Base-by-base conservation (phyloP, 202 grass and related monocot genomes). In the Elaeis oleifera region DNA sequence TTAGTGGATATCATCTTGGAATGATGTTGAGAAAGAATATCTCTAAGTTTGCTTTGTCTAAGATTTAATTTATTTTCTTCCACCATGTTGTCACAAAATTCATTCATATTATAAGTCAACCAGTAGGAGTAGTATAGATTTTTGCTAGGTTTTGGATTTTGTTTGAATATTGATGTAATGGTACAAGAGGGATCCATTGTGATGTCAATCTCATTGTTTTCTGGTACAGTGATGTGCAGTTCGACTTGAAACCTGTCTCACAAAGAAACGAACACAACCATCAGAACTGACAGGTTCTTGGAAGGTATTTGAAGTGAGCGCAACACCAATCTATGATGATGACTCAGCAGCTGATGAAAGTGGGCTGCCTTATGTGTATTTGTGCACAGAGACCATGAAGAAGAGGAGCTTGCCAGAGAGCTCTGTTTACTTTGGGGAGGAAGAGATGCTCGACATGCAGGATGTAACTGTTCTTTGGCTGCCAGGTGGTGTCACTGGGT, bases 251-350 rank as follows among this genome's bases (percentile, higher is more conserved):
- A 75, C 80, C 72, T 18, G 71, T 99, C 59, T 99, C 94, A 49
- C 82, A 89, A 77, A 89, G 94, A 78, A 72, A 60, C 80, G 85
- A 39, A 83, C 77, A 19, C 68, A 81, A 65, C 80, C 88, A 68
- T 97, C 82, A 65, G 84, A 99, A 70, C 80, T 99, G 51, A 81
- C 63, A 50, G 88, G 94, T 16, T 86, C 81, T 27, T 99, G 94
- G 88, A 99, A 99, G 75, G 85, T 99, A 53, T 99, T 89, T 48
- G 94, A 99, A 76, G 72, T 92, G 29, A 86, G 88, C 63, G 88
- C 88, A 32, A 92, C 81, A 69, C 94, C 94, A 54, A 84, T 99
- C 73, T 97, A 89, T 58, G 65, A 36, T 18, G 64, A 78, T 54
- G 65, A 70, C 14, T 60, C 56, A 66, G 58, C 63, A 79, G 22